phyloP scores from a whole-genome alignment of 495 filamentous ascomycete genomes.

The Articulospora tetracladia region DNA sequence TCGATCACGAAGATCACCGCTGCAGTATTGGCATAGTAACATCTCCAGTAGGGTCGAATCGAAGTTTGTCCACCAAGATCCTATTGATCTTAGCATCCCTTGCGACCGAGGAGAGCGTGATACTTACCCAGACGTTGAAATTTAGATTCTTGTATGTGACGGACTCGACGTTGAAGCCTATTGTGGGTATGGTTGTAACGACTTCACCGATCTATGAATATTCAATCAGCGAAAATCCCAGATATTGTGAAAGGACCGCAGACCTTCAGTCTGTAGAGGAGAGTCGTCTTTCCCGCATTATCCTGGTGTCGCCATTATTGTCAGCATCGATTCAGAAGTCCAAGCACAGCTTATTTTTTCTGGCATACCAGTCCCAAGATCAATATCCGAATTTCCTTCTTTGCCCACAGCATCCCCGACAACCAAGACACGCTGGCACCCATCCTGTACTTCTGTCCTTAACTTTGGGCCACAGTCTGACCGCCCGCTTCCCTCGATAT shows the following conservation, averaged over 20 bases:
- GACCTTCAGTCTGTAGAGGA: constrained; percentile 95
- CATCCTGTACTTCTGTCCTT: constrained; percentile 50
- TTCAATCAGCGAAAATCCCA: constrained; percentile 11
- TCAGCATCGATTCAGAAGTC: constrained; percentile 7
- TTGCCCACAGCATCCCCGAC: constrained; percentile 72
- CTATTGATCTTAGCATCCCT: constrained; percentile 32
- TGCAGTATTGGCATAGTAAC: constrained; percentile 99
- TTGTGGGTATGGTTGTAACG: constrained; percentile 97
- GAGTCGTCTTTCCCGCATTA: constrained; percentile 96
- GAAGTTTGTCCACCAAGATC: constrained; percentile 96
- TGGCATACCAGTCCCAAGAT: constrained; percentile 84
- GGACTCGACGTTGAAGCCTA: constrained; percentile 98
- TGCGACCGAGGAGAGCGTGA: not conserved
- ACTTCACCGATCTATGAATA: constrained; percentile 84
- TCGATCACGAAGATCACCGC: constrained; percentile 98
- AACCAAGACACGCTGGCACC: constrained; percentile 77
- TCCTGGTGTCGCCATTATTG: constrained; percentile 51
- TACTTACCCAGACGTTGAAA: constrained; percentile 90
- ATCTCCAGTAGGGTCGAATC: constrained; percentile 97
- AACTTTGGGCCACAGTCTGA: not conserved
- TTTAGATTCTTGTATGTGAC: constrained; percentile 97
- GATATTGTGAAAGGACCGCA: constrained; percentile 12
- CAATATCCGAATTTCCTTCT: constrained; percentile 96
- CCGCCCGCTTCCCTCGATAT: constrained; percentile 1
- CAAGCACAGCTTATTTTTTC: not conserved